These are phyloP conservation scores for Aspergillus hancockii DNA, from an alignment of 495 filamentous ascomycete species.

Conservation along the genomic window DNA sequence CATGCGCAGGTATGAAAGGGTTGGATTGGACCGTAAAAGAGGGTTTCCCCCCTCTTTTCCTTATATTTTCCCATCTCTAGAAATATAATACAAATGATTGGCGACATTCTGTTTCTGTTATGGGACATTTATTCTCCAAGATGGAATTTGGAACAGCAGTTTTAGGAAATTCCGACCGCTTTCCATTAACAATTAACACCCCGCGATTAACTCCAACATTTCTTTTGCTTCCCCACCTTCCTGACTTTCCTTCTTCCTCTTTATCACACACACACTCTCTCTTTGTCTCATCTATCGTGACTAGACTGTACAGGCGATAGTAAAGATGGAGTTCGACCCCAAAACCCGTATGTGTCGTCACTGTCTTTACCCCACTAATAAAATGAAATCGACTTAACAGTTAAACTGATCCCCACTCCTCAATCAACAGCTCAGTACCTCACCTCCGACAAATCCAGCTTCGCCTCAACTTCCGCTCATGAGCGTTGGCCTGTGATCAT, in stretches of 20 bases:
- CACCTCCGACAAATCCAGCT: constrained; percentile 81
- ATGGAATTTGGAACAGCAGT: neutral
- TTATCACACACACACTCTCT: neutral
- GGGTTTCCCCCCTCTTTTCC: neutral
- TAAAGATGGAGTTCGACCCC: constrained; percentile 61
- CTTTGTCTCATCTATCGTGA: neutral
- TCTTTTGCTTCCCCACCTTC: constrained; percentile 8
- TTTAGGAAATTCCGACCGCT: constrained; percentile 1
- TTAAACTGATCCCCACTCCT: constrained; percentile 21
- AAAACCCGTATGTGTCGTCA: constrained; percentile 54
- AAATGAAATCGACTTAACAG: neutral
- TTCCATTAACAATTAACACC: neutral
- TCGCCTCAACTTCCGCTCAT: constrained; percentile 78
- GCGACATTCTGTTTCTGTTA: neutral
- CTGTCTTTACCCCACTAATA: neutral
- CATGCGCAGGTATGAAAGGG: neutral
- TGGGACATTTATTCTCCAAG: neutral
- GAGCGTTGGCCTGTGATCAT: constrained; percentile 94
- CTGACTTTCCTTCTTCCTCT: constrained; percentile 12
- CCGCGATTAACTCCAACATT: constrained; percentile 3
- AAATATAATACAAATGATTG: neutral
- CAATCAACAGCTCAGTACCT: constrained; percentile 63
- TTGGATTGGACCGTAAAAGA: neutral
- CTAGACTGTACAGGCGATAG: neutral
- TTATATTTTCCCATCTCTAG: constrained; percentile 8